These are phyloP conservation scores for Agroathelia rolfsii DNA, from an alignment of 1,284 basidiomycete genomes.

Conservation along the genomic window DNA sequence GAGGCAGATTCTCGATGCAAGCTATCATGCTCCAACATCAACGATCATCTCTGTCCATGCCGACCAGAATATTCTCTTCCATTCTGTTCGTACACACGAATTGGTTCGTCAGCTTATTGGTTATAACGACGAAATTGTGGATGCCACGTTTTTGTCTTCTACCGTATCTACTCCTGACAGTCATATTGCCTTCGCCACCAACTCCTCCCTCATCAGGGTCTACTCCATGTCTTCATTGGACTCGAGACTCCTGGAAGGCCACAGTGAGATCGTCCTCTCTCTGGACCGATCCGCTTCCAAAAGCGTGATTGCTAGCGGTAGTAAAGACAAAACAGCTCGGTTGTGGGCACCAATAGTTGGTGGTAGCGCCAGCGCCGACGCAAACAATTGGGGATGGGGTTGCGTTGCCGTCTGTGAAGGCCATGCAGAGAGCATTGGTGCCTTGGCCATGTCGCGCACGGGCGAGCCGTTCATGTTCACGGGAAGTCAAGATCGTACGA, in stretches of 20 bases:
- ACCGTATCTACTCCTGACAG: constrained; percentile 35
- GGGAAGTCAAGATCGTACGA: constrained; percentile 92
- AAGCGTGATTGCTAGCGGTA: constrained; percentile 76
- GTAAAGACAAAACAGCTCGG: constrained; percentile 85
- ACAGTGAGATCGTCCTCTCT: constrained; percentile 86
- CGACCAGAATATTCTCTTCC: constrained; percentile 93
- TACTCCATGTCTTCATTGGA: constrained; percentile 71
- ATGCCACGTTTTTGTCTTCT: constrained; percentile 65
- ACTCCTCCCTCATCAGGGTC: constrained; percentile 85
- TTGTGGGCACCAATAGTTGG: constrained; percentile 77
- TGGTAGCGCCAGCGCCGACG: constrained; percentile 12
- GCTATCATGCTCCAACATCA: constrained; percentile 56
- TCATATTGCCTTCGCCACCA: constrained; percentile 89
- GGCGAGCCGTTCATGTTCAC: constrained; percentile 71
- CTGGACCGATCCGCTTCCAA: constrained; percentile 66
- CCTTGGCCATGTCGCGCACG: constrained; percentile 66
- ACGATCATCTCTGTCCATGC: constrained; percentile 86
- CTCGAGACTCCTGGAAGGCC: constrained; percentile 77
- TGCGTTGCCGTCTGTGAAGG: constrained; percentile 89
- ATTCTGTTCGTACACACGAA: constrained; percentile 56
- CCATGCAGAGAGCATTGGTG: constrained; percentile 91
- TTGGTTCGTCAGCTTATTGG: constrained; percentile 86
- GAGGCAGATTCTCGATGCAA: constrained; percentile 64
- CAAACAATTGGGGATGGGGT: constrained; percentile 52
- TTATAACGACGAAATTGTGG: constrained; percentile 97